phyloP scores from a whole-genome alignment of 805 yeast species.

The Maudiozyma bulderi region DNA sequence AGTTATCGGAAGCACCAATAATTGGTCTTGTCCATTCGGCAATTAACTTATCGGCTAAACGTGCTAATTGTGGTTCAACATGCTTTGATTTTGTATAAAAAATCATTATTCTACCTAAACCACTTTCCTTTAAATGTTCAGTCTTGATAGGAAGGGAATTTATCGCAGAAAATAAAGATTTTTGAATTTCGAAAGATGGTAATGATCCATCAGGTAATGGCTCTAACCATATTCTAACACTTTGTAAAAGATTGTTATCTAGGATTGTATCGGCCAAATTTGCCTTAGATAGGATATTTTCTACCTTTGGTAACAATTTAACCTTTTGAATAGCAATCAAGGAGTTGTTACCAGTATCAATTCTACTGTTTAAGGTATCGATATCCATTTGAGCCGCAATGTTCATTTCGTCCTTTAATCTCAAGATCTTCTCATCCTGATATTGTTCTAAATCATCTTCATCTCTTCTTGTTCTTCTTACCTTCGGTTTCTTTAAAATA shows the following conservation, averaged over 20 bases:
- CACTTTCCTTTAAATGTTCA: conserved; percentile 87
- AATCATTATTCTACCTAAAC: conserved; percentile 86
- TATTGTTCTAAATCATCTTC: conserved; percentile 92
- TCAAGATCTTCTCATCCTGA: conserved; percentile 84
- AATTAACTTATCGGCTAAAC: conserved; percentile 80
- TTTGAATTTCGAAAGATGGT: conserved; percentile 96
- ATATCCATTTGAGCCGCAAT: conserved; percentile 72
- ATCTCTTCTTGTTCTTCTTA: conserved; percentile 58
- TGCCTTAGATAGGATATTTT: conserved; percentile 64
- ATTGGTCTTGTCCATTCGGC: conserved; percentile 99
- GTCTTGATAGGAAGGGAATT: conserved; percentile 84
- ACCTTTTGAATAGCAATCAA: conserved; percentile 52
- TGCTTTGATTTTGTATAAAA: conserved; percentile 85
- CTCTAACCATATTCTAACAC: conserved; percentile 93
- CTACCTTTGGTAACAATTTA: conserved; percentile 70
- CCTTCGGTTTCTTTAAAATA: conserved; percentile 56
- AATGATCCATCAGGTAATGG: conserved; percentile 96
- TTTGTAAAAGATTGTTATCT: conserved; percentile 87
- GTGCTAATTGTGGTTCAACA: conserved; percentile 78
- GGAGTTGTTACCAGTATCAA: conserved; percentile 29
- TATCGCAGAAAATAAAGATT: conserved; percentile 67
- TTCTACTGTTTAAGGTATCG: conserved; percentile 38
- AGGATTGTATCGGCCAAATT: conserved; percentile 84
- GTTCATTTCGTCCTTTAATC: conserved; percentile 81
- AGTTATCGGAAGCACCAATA: conserved; percentile 89